phyloP scores from a whole-genome alignment of 768 basidiomycete genomes.

The Neoboletus brunneissimus region DNA sequence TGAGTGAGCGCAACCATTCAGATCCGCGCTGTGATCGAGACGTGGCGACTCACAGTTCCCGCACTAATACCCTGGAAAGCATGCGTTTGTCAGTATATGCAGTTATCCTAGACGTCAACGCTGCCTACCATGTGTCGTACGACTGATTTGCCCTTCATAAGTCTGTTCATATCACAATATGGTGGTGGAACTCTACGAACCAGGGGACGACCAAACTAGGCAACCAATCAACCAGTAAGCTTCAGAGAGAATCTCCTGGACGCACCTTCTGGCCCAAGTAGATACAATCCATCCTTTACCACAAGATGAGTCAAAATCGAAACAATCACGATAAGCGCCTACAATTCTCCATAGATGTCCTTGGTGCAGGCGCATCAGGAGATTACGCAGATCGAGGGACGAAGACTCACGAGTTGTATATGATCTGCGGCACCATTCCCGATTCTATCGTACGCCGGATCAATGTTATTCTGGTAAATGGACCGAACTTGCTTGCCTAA shows the following conservation, averaged over 20 bases:
- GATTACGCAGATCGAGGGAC: background rate
- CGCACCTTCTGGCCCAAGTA: constrained; percentile 90
- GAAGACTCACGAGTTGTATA: constrained; percentile 65
- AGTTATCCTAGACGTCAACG: background rate
- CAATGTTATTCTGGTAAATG: background rate
- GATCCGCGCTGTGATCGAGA: background rate
- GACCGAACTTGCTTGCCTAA: constrained; percentile 43
- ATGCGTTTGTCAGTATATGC: constrained; percentile 1
- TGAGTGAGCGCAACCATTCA: constrained; percentile 22
- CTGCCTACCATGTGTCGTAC: constrained; percentile 58
- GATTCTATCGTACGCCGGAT: constrained; percentile 44
- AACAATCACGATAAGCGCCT: background rate
- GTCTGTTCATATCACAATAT: background rate
- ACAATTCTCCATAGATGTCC: constrained; percentile 98
- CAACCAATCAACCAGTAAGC: background rate
- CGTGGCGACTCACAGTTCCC: constrained; percentile 61
- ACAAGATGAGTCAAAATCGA: background rate
- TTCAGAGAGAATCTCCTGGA: background rate
- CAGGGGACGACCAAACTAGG: constrained; percentile 71
- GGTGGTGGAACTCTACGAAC: constrained; percentile 38
- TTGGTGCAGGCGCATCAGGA: constrained; percentile 27
- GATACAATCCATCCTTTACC: constrained; percentile 84
- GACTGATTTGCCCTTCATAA: constrained; percentile 32
- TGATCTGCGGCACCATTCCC: constrained; percentile 97
- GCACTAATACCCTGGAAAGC: constrained; percentile 58